Percentiles rank a stretch among this genome's conserved stretches.
phyloP scores from a whole-genome alignment of 2,329 filamentous ascomycete species.

The Parafenestella ontariensis region DNA sequence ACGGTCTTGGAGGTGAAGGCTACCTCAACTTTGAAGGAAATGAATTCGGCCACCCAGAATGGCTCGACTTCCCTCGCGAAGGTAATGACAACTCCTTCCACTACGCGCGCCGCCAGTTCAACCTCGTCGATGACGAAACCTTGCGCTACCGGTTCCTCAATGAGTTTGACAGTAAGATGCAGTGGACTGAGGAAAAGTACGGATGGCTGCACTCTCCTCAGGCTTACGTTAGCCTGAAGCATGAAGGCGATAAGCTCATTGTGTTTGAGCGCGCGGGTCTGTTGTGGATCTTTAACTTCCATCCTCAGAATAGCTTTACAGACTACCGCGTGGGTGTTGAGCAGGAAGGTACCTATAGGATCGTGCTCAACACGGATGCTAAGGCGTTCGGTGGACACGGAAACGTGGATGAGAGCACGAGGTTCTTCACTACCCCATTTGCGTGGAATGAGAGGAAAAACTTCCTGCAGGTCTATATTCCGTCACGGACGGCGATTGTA shows the following conservation, averaged over 20 bases:
- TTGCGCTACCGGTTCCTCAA: conserved; percentile 92
- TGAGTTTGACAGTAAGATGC: conserved; percentile 93
- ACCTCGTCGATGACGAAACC: conserved; percentile 83
- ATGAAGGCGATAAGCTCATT: conserved; percentile 91
- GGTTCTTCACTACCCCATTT: conserved; percentile 91
- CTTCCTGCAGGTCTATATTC: conserved; percentile 91
- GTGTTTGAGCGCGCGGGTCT: conserved; percentile 93
- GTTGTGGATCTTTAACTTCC: conserved; percentile 96
- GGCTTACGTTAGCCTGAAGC: conserved; percentile 92
- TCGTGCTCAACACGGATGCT: conserved; percentile 83
- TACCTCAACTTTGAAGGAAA: conserved; percentile 99
- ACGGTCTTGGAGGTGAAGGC: conserved; percentile 89
- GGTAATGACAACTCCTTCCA: conserved; percentile 94
- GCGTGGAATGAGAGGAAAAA: conserved; percentile 90
- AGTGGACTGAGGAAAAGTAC: conserved; percentile 83
- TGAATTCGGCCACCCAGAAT: conserved; percentile 98
- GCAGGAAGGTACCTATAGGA: conserved; percentile 80
- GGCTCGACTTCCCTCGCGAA: conserved; percentile 96
- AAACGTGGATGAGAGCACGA: conserved; percentile 77
- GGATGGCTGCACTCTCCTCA: conserved; percentile 88
- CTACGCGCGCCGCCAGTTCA: conserved; percentile 92
- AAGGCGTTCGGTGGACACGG: conserved; percentile 79
- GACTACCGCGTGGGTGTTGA: conserved; percentile 95
- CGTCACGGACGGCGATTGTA: conserved; percentile 82
- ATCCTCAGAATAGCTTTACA: conserved; percentile 81